Evolutionary conservation across 306 rosid genomes (phyloP).

Genomic region (Dalbergia cultrata): DNA sequence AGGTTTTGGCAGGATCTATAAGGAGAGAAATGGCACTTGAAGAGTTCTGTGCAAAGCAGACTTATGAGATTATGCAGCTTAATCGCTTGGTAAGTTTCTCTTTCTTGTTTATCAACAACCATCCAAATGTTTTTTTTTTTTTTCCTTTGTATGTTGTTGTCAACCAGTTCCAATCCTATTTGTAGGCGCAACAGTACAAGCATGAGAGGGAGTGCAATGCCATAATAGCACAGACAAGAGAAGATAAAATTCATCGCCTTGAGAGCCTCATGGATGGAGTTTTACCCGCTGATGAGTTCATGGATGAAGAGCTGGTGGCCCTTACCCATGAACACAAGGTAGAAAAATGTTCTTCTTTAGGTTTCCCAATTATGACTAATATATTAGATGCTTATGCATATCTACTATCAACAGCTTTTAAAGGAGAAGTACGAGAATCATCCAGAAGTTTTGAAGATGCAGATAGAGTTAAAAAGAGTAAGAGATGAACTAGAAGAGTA

Average conservation of each 20-base stretch:
- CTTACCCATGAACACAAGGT: slow-evolving; percentile 87
- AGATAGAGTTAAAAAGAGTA: slow-evolving; percentile 79
- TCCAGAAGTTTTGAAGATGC: slow-evolving; percentile 85
- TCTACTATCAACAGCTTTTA: slow-evolving; percentile 66
- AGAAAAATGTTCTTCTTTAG: slow-evolving; percentile 38
- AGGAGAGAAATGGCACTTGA: slow-evolving; percentile 99
- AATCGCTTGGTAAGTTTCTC: slow-evolving; percentile 84
- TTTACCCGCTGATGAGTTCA: slow-evolving; percentile 88
- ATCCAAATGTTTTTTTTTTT: slow-evolving; percentile 28
- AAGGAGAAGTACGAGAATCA: slow-evolving; percentile 91
- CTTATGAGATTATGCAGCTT: slow-evolving; percentile 81
- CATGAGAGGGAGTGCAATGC: slow-evolving; percentile 93
- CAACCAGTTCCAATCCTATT: slow-evolving; percentile 49
- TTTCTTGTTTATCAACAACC: slow-evolving; percentile 16
- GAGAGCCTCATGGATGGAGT: slow-evolving; percentile 96
- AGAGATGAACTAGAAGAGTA: slow-evolving; percentile 79
- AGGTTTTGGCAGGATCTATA: slow-evolving; percentile 94
- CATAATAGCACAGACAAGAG: slow-evolving; percentile 89
- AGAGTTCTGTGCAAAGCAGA: slow-evolving; percentile 86
- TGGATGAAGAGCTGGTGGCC: slow-evolving; percentile 81
- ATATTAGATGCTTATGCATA: slow-evolving; percentile 44
- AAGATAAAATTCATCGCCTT: slow-evolving; percentile 90
- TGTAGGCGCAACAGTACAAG: slow-evolving; percentile 92
- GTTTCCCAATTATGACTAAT: slow-evolving; percentile 22
- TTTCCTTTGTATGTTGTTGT: slow-evolving; percentile 39